phyloP scores from a whole-genome alignment of 768 basidiomycete genomes.

The Suillus occidentalis region DNA sequence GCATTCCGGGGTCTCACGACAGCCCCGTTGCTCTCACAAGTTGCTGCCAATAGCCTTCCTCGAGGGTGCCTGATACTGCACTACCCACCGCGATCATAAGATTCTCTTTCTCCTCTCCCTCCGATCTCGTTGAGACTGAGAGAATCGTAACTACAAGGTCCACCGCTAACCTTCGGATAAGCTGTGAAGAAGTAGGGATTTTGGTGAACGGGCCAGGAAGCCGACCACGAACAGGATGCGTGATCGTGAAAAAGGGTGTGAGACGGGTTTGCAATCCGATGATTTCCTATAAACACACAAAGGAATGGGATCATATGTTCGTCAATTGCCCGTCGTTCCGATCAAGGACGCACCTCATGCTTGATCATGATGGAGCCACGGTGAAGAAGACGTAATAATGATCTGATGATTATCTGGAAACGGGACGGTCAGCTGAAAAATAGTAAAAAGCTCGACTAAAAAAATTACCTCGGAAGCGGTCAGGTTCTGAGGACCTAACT shows the following conservation, averaged over 20 bases:
- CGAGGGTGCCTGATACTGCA: conserved; percentile 29
- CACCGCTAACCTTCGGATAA: conserved; percentile 57
- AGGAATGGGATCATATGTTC: conserved; percentile 15
- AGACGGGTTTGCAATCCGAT: conserved; percentile 57
- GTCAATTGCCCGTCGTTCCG: conserved; percentile 4
- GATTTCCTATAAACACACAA: conserved; percentile 41
- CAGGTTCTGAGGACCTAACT: conserved; percentile 61
- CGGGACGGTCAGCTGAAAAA: conserved; percentile 10
- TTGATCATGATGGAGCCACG: conserved; percentile 48
- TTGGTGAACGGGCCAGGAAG: conserved; percentile 77
- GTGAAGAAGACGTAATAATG: conserved; percentile 63
- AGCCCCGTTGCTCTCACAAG: conserved; percentile 26
- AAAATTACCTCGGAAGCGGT: conserved; percentile 56
- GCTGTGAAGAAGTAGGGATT: conserved; percentile 44
- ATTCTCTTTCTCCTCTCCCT: conserved; percentile 15
- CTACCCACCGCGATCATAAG: conserved; percentile 24
- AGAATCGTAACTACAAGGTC: conserved; percentile 51
- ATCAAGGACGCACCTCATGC: conserved; percentile 40
- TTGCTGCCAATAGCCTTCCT: conserved; percentile 33
- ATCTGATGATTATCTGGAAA: conserved; percentile 52
- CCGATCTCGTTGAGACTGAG: conserved; percentile 14
- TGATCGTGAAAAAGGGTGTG: conserved; percentile 76
- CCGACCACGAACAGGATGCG: conserved; percentile 72
- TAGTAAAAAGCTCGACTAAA: background rate
- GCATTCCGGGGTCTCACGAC: conserved; percentile 12